Evolutionary conservation across 371 early-diverging fungal species (phyloP).

Genomic region (Mortierella sp.): DNA sequence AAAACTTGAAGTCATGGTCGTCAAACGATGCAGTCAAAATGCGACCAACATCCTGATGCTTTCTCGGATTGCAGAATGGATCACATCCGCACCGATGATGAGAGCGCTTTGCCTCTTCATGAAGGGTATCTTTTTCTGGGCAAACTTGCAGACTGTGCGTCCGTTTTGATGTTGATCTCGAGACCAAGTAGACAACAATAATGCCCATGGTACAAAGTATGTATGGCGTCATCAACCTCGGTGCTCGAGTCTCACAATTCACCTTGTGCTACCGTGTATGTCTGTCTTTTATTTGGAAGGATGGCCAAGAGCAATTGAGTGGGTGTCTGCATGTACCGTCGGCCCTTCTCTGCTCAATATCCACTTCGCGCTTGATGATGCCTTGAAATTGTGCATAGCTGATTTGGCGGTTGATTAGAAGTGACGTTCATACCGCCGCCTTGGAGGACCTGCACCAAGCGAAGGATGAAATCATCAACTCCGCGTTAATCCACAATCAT

Average conservation of each 20-base stretch:
- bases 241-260: slow-evolving; percentile 5
- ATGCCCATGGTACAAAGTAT: slow-evolving; percentile 4
- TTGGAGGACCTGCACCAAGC: no score
- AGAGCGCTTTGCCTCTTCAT: slow-evolving; percentile 59
- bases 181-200: slow-evolving; percentile 61
- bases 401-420: no score
- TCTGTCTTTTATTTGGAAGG: slow-evolving; percentile 12
- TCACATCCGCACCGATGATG: slow-evolving; percentile 74
- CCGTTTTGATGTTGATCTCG: slow-evolving; percentile 58
- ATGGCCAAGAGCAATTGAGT: slow-evolving; percentile 15
- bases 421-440: no score
- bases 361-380: no score
- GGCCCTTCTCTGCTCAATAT: no score
- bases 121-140: slow-evolving; percentile 35
- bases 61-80: slow-evolving; percentile 61
- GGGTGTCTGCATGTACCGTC: no score
- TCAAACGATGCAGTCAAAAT: slow-evolving; percentile 63
- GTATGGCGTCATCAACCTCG: slow-evolving; percentile 33
- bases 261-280: slow-evolving; percentile 27
- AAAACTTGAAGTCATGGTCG: slow-evolving; percentile 70
- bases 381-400: no score
- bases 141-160: slow-evolving; percentile 58
- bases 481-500: no score
- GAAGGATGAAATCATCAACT: no score
- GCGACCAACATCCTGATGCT: slow-evolving; percentile 45